Evolutionary conservation across 73 alveolate species (phyloP), one percentile per base, ranked within the genome.

Genomic region (Paramecium sonneborni): DNA sequence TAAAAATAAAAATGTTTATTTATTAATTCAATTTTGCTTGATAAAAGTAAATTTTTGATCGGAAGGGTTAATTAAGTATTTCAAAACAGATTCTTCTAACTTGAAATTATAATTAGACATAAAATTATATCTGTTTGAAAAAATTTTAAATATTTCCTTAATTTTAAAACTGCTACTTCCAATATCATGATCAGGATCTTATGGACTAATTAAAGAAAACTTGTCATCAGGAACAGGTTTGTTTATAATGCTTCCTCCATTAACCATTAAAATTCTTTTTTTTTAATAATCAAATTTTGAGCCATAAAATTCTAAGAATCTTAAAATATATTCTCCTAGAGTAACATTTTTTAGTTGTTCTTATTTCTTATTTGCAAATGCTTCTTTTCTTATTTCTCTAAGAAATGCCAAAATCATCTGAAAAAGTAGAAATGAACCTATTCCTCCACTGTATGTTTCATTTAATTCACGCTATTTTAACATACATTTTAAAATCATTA

Each of bases 391-490:
- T 10, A 88, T n/a, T 69, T 88, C 94, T 44, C 94, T 94, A 18
- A 96, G 52, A 57, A 93, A 97, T 28, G 97, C 89, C 32, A 97
- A 94, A 28, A 97, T 90, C 95, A 98, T 79, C 74, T 95, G 72
- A 89, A 97, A 95, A 34, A 97, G 95, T 21, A 96, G 92, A 86
- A 97, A 98, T 12, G 99, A 95, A 58, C 99, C 97, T 76, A 98
- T 95, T 1, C 99, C 99, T 34, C 99, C 99, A 69, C 94, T 93
- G 86, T 96, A 97, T n/a, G 98, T 95, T 90, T 97, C 99, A 86
- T 97, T 93, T 56, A 98, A 93, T 24, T 96, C 95, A 76, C 99
- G 92, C 70, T 96, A 95, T 76, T 97, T 97, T 34, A 98, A 94
- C 76, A 96, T 92, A 88, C 96, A 97, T 92, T 98, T 98, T 46